Conservation (phyloP, 164 flowering plant genomes). For the Stephania japonica region DNA sequence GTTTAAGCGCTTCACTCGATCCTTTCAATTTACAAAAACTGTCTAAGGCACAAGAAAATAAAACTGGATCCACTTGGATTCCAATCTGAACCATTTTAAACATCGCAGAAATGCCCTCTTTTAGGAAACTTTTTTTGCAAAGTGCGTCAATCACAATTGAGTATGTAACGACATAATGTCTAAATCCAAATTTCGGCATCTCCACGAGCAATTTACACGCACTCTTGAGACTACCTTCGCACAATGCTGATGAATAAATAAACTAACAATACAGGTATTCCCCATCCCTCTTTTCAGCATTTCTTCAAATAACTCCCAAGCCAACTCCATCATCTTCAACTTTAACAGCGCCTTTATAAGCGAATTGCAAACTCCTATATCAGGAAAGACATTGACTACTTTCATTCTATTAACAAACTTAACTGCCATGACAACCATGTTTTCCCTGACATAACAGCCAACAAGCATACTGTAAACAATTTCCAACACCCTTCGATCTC, state of each 20-base stretch:
- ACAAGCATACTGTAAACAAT: conserved; percentile 40
- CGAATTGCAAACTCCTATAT: conserved; percentile 27
- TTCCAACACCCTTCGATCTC: conserved; percentile 18
- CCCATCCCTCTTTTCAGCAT: conserved; percentile 25
- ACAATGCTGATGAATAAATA: conserved; percentile 36
- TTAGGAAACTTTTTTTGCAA: conserved; percentile 30
- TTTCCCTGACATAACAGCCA: conserved; percentile 29
- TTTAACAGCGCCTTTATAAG: conserved; percentile 28
- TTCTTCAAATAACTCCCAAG: conserved; percentile 37
- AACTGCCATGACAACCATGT: conserved; percentile 30
- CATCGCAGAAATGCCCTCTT: conserved; percentile 38
- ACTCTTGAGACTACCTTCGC: conserved; percentile 24
- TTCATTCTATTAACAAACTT: conserved; percentile 25
- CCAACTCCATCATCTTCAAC: conserved; percentile 27
- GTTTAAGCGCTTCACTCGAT: conserved; percentile 23
- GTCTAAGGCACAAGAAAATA: conserved; percentile 34
- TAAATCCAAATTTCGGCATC: conserved; percentile 32
- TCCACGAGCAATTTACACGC: conserved; percentile 37
- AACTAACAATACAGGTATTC: conserved; percentile 26
- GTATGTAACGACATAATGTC: conserved; percentile 41
- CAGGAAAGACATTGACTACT: conserved; percentile 25
- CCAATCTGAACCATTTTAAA: conserved; percentile 35
- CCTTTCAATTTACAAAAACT: conserved; percentile 36
- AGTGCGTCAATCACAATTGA: conserved; percentile 36
- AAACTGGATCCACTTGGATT: conserved; percentile 33